A percentile compares a stretch with the other conserved stretches of the same genome.
Conservation (phyloP, 148 eudicot genomes). For the Fagopyrum tataricum region DNA sequence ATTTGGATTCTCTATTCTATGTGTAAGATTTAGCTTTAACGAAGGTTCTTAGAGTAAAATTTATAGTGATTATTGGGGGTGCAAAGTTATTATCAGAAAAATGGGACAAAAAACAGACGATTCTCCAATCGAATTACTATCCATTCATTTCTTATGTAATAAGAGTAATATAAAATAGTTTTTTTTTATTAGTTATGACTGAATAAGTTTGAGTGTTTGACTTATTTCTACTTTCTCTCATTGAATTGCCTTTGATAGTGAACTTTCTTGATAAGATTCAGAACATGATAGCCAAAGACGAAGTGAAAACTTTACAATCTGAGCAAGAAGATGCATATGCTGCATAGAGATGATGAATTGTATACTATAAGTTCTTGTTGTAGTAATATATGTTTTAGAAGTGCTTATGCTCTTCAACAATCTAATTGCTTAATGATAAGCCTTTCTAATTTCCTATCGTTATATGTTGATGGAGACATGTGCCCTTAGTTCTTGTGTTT, state of each 20-base stretch:
- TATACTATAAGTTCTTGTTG: too few relatives aligned
- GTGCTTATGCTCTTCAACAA: too few relatives aligned
- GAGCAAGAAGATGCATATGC: not conserved
- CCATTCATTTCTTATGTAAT: conserved; percentile 11
- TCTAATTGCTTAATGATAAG: too few relatives aligned
- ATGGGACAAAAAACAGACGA: not conserved
- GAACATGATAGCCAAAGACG: conserved; percentile 28
- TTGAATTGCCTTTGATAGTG: conserved; percentile 41
- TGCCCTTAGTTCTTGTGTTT: too few relatives aligned
- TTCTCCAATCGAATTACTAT: not conserved
- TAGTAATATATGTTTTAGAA: too few relatives aligned
- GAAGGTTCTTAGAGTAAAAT: conserved; percentile 9
- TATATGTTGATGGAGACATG: too few relatives aligned
- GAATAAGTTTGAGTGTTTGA: not conserved
- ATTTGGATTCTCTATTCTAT: not conserved
- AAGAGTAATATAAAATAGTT: not conserved
- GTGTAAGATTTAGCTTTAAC: conserved; percentile 12
- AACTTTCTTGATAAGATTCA: conserved; percentile 60
- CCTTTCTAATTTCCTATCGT: too few relatives aligned
- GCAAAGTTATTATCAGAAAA: conserved; percentile 1
- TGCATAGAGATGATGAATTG: too few relatives aligned
- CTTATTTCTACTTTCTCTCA: not conserved
- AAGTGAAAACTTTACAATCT: not conserved
- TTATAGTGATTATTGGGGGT: conserved; percentile 11
- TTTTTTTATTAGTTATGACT: not conserved